Evolutionary conservation across 768 basidiomycete genomes (phyloP), one percentile per base, ranked within the genome.

Genomic region (Postia placenta): DNA sequence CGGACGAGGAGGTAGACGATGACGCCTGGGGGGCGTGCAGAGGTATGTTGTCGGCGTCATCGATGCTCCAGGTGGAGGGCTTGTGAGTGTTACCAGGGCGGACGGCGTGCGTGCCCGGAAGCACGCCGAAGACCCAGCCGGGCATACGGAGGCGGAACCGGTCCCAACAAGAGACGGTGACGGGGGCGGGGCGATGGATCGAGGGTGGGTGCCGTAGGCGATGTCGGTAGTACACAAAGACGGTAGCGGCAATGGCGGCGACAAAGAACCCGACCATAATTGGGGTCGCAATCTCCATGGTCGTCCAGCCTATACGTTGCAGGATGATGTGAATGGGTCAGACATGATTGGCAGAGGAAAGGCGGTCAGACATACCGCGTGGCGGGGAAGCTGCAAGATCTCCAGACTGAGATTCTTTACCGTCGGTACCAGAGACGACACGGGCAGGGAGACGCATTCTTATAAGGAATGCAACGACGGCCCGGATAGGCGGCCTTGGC

Each of bases 271-370:
- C 71, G 9, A 69, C 64, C 36, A 70, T 60, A 46, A 61, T 57
- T 5, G 71, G 70, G 0, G 60, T 37, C 9, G 60, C 63, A 41
- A 71, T 68, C 43, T 72, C 70, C 6, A 64, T 28, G 6, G 50
- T 17, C n/a, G 45, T 40, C 59, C 59, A 60, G 42, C 36, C 19
- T 44, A 39, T 46, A 23, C n/a, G n/a, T n/a, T n/a, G n/a, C n/a
- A n/a, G n/a, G n/a, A n/a, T n/a, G n/a, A n/a, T n/a, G n/a, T n/a
- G n/a, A n/a, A n/a, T n/a, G n/a, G n/a, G n/a, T n/a, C n/a, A n/a
- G n/a, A n/a, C n/a, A n/a, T n/a, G n/a, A n/a, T n/a, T n/a, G n/a
- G n/a, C n/a, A n/a, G n/a, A n/a, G n/a, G n/a, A n/a, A n/a, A n/a
- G n/a, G n/a, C n/a, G n/a, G n/a, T n/a, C n/a, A n/a, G n/a, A n/a